Percentiles rank a stretch among this genome's conserved stretches.
Evolutionary conservation across 306 rosid genomes (phyloP).

Genomic region (Rosa persica): DNA sequence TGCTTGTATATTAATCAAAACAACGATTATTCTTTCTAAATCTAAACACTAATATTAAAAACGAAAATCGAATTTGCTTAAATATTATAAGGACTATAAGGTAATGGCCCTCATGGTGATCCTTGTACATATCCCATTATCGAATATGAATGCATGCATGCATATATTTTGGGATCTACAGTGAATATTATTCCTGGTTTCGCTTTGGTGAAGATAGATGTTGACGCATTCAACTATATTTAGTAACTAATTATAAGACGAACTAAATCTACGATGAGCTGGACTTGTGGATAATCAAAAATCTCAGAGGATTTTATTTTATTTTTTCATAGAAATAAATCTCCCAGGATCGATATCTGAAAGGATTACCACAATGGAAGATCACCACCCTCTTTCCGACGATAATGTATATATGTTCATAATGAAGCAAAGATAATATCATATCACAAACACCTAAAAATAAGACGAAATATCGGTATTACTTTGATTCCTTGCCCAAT

Average conservation of each 20-base stretch:
- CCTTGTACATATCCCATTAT: background rate
- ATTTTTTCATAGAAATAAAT: conserved; percentile 9
- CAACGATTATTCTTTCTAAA: background rate
- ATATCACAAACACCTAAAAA: conserved; percentile 12
- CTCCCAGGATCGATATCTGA: conserved; percentile 8
- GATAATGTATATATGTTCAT: background rate
- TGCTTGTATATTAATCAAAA: background rate
- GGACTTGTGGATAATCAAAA: background rate
- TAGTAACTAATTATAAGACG: background rate
- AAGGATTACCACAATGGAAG: background rate
- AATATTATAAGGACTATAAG: background rate
- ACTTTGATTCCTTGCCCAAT: conserved; percentile 12
- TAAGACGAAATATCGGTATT: conserved; percentile 10
- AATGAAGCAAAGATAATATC: background rate
- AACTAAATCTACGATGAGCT: conserved; percentile 4
- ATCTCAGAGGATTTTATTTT: background rate
- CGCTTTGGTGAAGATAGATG: background rate
- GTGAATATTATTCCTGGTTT: background rate
- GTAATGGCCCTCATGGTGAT: background rate
- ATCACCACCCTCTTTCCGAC: background rate
- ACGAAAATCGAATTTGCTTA: background rate
- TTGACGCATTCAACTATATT: background rate
- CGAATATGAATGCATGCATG: background rate
- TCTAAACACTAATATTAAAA: background rate
- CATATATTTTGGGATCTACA: background rate